These are phyloP conservation scores for Aspergillus wentii DNA, from an alignment of 495 filamentous ascomycete species.

Conservation along the genomic window DNA sequence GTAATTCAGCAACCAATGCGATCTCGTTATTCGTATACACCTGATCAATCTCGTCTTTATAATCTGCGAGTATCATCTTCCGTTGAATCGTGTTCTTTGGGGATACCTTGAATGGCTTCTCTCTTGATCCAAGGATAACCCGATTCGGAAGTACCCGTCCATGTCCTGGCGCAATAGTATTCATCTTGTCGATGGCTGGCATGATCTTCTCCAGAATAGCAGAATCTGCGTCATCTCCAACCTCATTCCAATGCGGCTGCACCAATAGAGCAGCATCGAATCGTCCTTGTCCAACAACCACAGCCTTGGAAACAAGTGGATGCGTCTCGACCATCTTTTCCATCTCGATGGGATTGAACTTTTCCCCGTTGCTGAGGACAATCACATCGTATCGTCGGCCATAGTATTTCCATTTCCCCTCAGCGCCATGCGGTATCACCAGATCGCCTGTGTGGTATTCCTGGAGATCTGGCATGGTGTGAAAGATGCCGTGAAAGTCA, in stretches of 20 bases:
- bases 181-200: slow-evolving; percentile 44
- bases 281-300: slow-evolving; percentile 30
- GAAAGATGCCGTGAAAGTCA: slow-evolving; percentile 8
- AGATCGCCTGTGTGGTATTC: slow-evolving; percentile 56
- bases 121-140: slow-evolving; percentile 30
- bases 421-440: slow-evolving; percentile 25
- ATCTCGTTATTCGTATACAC: slow-evolving; percentile 18
- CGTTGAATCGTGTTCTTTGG: slow-evolving; percentile 47
- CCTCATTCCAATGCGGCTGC: slow-evolving; percentile 19
- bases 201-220: slow-evolving; percentile 30
- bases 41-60: slow-evolving; percentile 20
- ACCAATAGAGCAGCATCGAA: slow-evolving; percentile 34
- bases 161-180: slow-evolving; percentile 14
- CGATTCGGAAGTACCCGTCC: slow-evolving; percentile 14
- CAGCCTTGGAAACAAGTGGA: slow-evolving; percentile 20
- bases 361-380: slow-evolving; percentile 38
- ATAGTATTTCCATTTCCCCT: slow-evolving; percentile 26
- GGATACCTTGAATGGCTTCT: slow-evolving; percentile 49
- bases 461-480: slow-evolving; percentile 31
- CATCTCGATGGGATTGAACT: slow-evolving; percentile 35
- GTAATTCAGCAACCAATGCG: slow-evolving; percentile 7
- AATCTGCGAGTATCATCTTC: slow-evolving; percentile 15
- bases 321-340: slow-evolving; percentile 27
- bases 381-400: slow-evolving; percentile 38
- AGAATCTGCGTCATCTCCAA: slow-evolving; percentile 11